Evolutionary conservation across 768 basidiomycete genomes (phyloP).

Genomic region (Cystobasidiopsis lactophilus): DNA sequence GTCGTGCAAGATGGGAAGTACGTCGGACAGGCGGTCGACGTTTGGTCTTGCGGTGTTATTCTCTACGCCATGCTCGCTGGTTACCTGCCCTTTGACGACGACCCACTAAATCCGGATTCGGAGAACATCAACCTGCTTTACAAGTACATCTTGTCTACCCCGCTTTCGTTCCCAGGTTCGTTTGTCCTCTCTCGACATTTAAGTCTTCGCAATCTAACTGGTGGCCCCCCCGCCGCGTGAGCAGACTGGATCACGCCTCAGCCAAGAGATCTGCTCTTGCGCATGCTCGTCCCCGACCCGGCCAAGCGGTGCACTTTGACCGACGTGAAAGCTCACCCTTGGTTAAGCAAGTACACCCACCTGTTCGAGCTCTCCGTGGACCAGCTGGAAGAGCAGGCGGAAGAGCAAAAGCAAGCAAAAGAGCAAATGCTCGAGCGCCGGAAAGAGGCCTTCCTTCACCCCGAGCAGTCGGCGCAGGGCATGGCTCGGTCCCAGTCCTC

Average conservation of each 20-base stretch:
- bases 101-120: conserved; percentile 92
- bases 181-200: too few species aligned
- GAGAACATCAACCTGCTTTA: conserved; percentile 98
- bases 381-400: conserved; percentile 55
- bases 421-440: conserved; percentile 40
- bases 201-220: too few species aligned
- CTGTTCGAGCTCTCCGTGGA: conserved; percentile 49
- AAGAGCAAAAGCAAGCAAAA: conserved; percentile 69
- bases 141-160: conserved; percentile 95
- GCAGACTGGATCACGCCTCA: conserved; percentile 70
- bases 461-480: not conserved
- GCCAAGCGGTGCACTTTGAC: conserved; percentile 49
- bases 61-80: conserved; percentile 92
- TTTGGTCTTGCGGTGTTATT: conserved; percentile 92
- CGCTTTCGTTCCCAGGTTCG: conserved; percentile 90
- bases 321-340: conserved; percentile 65
- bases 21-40: conserved; percentile 90
- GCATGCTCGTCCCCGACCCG: conserved; percentile 92
- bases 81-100: conserved; percentile 97
- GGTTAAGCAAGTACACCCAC: conserved; percentile 46
- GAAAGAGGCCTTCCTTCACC: conserved; percentile 22
- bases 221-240: too few species aligned
- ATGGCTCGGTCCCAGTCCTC: conserved; percentile 19
- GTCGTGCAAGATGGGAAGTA: conserved; percentile 95
- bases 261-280: conserved; percentile 58